Evolutionary conservation across 345 rosid genomes (phyloP).

Genomic region (Lumnitzera littorea): DNA sequence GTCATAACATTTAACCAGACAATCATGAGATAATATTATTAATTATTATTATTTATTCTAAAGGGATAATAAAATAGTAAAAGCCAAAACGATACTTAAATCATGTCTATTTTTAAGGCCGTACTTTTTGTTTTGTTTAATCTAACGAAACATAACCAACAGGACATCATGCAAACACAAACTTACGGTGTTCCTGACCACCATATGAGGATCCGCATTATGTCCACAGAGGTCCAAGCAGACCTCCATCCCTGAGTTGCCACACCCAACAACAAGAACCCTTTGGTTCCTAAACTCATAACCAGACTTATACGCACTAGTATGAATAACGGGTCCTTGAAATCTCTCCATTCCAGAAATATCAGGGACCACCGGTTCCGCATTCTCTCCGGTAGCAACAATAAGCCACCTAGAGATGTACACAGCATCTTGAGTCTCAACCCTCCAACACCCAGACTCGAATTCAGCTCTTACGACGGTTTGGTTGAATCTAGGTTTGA

Average conservation of each 20-base stretch:
- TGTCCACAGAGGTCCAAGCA: conserved; percentile 67
- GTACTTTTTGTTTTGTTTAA: too few relatives aligned
- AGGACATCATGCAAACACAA: neutral
- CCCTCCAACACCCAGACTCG: conserved; percentile 24
- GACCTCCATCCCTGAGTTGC: conserved; percentile 93
- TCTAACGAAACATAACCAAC: neutral
- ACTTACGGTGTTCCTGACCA: conserved; percentile 55
- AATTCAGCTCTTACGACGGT: conserved; percentile 17
- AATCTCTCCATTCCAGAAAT: conserved; percentile 46
- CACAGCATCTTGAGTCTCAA: conserved; percentile 12
- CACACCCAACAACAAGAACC: conserved; percentile 80
- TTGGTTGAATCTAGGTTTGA: conserved; percentile 18
- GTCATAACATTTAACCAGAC: too few relatives aligned
- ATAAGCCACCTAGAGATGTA: conserved; percentile 52
- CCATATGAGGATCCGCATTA: conserved; percentile 58
- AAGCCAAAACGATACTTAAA: too few relatives aligned
- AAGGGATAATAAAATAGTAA: too few relatives aligned
- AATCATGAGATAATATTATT: too few relatives aligned
- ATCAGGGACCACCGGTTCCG: conserved; percentile 67
- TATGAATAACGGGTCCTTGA: conserved; percentile 44
- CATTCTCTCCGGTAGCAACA: conserved; percentile 84
- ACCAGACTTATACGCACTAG: conserved; percentile 64
- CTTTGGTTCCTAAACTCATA: conserved; percentile 30
- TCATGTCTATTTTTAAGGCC: too few relatives aligned
- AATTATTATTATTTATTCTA: too few relatives aligned